Percentiles rank a stretch among this genome's conserved stretches.
Conservation (phyloP, 1,284 basidiomycete genomes). For the Ustilago trichophora region DNA sequence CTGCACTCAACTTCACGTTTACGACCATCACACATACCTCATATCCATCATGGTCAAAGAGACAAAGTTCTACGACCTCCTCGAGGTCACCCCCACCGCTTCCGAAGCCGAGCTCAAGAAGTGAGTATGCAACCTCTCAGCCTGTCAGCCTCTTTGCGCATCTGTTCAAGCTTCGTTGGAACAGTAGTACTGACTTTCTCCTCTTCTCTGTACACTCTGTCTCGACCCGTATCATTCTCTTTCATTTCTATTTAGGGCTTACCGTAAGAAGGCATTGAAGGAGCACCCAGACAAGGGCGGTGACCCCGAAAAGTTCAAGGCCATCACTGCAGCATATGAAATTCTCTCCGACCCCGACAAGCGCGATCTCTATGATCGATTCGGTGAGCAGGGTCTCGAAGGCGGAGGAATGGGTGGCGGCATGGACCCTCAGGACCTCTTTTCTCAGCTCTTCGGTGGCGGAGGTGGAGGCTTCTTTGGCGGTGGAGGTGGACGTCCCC, state of each 20-base stretch:
- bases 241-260: slow-evolving; percentile 27
- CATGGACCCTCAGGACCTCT: slow-evolving; percentile 97
- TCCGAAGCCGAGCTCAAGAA: slow-evolving; percentile 64
- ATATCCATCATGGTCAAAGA: slow-evolving; percentile 44
- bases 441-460: slow-evolving; percentile 91
- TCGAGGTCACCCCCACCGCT: slow-evolving; percentile 56
- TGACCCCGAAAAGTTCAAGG: slow-evolving; percentile 94
- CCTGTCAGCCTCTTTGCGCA: background rate
- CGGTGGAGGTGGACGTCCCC: slow-evolving; percentile 72
- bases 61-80: slow-evolving; percentile 65
- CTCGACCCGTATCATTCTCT: too few relatives aligned
- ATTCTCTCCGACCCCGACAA: slow-evolving; percentile 89
- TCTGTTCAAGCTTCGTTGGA: too few relatives aligned
- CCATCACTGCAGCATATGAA: slow-evolving; percentile 96
- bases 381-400: slow-evolving; percentile 90
- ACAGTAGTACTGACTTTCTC: slow-evolving; percentile 10
- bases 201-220: too few relatives aligned
- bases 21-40: background rate
- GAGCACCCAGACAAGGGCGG: slow-evolving; percentile 94
- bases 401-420: slow-evolving; percentile 75
- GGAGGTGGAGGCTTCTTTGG: slow-evolving; percentile 74
- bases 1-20: background rate
- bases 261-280: slow-evolving; percentile 62
- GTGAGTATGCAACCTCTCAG: slow-evolving; percentile 45
- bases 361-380: slow-evolving; percentile 78